Evolutionary conservation across 2,329 filamentous ascomycete species (phyloP), one percentile per base, ranked within the genome.

Genomic region (Penicillium thymicola): DNA sequence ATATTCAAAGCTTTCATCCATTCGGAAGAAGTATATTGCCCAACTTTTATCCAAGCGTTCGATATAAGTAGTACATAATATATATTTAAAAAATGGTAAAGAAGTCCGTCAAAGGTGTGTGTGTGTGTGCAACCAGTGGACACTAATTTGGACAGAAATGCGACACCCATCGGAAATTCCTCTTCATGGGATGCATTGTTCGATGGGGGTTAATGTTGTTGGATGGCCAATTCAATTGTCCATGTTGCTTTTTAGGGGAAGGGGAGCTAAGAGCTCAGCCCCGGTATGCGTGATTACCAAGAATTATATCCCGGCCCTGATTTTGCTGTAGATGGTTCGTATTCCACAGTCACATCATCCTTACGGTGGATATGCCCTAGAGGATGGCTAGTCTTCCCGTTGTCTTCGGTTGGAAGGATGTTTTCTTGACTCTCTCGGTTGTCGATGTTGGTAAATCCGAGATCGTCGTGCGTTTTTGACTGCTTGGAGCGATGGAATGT

Each of bases 361-460:
- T 55, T 64, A 16, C 61, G 57, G 21, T 51, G 57, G 14, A 65
- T 65, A 43, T 13, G 42, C 2, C 41, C 42, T 27, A 53, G 28
- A 37, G 13, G 51, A 48, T 38, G 59, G 59, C 28, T 37, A 25
- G n/a, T 41, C 7, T 27, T 38, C 6, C 16, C 23, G 10, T 28
- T 5, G 7, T 27, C 47, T 25, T 61, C 27, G 18, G 59, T n/a
- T 27, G 49, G 54, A 43, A 68, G 36, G n/a, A 67, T 66, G 43
- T 51, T 65, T 37, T 66, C 63, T 47, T 65, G 57, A 21, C 63
- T 66, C 14, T 64, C 59, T 45, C 58, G 48, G 13, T 57, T 59
- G 7, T 57, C 61, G 18, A 65, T 34, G 32, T 63, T 59, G n/a
- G 61, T 64, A 18, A 62, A 55, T 9, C 37, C 47, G 4, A 59